Evolutionary conservation across 2,329 filamentous ascomycete species (phyloP).

Genomic region (Phaeomoniella chlamydospora): DNA sequence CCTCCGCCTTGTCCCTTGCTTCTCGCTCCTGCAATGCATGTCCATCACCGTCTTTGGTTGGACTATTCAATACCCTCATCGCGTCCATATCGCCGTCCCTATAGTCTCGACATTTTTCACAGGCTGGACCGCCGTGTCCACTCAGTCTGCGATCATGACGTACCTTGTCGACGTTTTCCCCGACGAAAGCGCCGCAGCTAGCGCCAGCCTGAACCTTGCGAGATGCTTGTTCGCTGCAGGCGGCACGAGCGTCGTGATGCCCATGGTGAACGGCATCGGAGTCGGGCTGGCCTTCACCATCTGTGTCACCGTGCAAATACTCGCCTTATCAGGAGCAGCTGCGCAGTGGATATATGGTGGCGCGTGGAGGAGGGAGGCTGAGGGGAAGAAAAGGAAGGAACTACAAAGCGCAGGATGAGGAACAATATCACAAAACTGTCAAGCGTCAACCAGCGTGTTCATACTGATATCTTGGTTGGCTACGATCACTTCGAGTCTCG

Average conservation of each 20-base stretch:
- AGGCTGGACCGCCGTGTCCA: constrained; percentile 37
- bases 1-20: constrained; percentile 32
- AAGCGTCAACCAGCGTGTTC: too few species aligned
- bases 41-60: constrained; percentile 38
- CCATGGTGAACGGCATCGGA: constrained; percentile 32
- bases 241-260: constrained; percentile 35
- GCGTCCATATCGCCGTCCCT: constrained; percentile 33
- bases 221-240: constrained; percentile 38
- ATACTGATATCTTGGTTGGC: too few species aligned
- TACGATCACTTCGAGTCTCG: too few species aligned
- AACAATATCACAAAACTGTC: too few species aligned
- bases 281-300: constrained; percentile 33
- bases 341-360: constrained; percentile 29
- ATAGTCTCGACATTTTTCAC: constrained; percentile 37
- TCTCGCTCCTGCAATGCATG: constrained; percentile 28
- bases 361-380: constrained; percentile 19
- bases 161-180: constrained; percentile 40
- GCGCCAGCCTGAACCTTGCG: constrained; percentile 37
- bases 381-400: neutral
- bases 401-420: neutral
- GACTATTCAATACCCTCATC: constrained; percentile 28
- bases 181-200: constrained; percentile 34
- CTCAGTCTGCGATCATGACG: constrained; percentile 33
- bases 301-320: constrained; percentile 25
- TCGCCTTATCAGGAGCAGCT: constrained; percentile 29